A percentile compares a stretch with the other conserved stretches of the same genome.
phyloP scores from a whole-genome alignment of 441 rosid species.

The Biscutella laevigata region DNA sequence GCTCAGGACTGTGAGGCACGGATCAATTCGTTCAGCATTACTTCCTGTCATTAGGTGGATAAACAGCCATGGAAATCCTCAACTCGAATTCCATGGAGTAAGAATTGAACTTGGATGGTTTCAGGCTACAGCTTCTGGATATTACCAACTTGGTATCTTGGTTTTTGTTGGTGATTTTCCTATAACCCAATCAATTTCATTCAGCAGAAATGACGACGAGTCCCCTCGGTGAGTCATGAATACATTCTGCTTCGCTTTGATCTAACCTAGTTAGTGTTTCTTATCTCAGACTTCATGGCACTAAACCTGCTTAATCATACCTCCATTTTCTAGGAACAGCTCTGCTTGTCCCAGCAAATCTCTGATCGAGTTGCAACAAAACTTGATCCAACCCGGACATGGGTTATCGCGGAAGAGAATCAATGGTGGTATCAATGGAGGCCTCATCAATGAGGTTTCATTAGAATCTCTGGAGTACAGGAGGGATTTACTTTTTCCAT shows the following conservation, averaged over 20 bases:
- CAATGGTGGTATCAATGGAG: constrained; percentile 87
- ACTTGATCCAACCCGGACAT: constrained; percentile 47
- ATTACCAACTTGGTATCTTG: constrained; percentile 88
- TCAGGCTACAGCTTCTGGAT: constrained; percentile 96
- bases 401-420: constrained; percentile 76
- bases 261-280: not conserved
- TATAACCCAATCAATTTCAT: constrained; percentile 35
- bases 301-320: constrained; percentile 2
- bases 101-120: constrained; percentile 92
- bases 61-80: constrained; percentile 82
- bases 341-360: constrained; percentile 35
- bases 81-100: constrained; percentile 85
- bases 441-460: constrained; percentile 65
- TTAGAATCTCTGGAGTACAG: constrained; percentile 64
- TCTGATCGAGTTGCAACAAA: constrained; percentile 50
- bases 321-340: constrained; percentile 41
- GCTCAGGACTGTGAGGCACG: constrained; percentile 87
- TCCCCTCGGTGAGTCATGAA: constrained; percentile 45
- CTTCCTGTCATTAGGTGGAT: constrained; percentile 83
- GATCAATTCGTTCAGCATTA: constrained; percentile 75
- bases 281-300: not conserved
- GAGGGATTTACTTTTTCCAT: constrained; percentile 69
- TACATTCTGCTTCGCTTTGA: constrained; percentile 1
- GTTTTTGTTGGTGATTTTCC: constrained; percentile 62
- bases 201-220: constrained; percentile 41